These are phyloP conservation scores for Immersiella caudata DNA, from an alignment of 495 filamentous ascomycete species.

Conservation along the genomic window DNA sequence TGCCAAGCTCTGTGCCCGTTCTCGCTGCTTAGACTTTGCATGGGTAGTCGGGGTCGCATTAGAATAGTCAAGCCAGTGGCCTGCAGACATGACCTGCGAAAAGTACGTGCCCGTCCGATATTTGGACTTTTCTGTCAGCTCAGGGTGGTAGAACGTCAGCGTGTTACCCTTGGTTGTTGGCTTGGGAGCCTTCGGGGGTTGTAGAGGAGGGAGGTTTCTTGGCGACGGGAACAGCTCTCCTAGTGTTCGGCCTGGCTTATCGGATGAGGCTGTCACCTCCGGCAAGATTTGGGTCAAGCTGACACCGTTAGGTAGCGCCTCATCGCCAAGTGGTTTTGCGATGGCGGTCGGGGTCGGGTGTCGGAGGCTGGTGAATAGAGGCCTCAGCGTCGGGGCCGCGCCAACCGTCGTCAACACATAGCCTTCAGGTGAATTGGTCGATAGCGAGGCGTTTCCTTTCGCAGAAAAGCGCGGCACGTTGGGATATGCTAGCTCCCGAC, in stretches of 20 bases:
- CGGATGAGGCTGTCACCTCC: conserved; percentile 32
- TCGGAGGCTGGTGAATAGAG: conserved; percentile 80
- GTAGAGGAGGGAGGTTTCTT: conserved; percentile 63
- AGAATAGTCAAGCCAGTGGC: conserved; percentile 71
- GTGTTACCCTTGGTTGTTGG: conserved; percentile 61
- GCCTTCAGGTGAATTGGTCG: conserved; percentile 42
- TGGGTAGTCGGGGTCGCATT: conserved; percentile 60
- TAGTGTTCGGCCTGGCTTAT: conserved; percentile 63
- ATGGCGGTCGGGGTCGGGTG: conserved; percentile 45
- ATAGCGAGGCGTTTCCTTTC: conserved; percentile 21
- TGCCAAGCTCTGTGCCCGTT: conserved; percentile 69
- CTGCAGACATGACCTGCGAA: conserved; percentile 58
- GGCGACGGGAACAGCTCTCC: conserved; percentile 82
- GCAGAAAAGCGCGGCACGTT: conserved; percentile 26
- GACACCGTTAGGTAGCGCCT: conserved; percentile 72
- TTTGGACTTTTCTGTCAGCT: conserved; percentile 55
- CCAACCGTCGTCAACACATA: conserved; percentile 72
- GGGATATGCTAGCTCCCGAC: conserved; percentile 46
- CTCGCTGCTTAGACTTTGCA: conserved; percentile 67
- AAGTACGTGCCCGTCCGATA: conserved; percentile 59
- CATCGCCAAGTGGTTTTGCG: conserved; percentile 59
- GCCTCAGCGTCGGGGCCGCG: conserved; percentile 69
- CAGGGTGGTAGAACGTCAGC: conserved; percentile 65
- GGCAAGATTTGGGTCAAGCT: conserved; percentile 69
- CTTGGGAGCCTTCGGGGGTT: conserved; percentile 71